These are phyloP conservation scores for Houttuynia cordata DNA, from an alignment of 164 flowering plant species.

Conservation along the genomic window DNA sequence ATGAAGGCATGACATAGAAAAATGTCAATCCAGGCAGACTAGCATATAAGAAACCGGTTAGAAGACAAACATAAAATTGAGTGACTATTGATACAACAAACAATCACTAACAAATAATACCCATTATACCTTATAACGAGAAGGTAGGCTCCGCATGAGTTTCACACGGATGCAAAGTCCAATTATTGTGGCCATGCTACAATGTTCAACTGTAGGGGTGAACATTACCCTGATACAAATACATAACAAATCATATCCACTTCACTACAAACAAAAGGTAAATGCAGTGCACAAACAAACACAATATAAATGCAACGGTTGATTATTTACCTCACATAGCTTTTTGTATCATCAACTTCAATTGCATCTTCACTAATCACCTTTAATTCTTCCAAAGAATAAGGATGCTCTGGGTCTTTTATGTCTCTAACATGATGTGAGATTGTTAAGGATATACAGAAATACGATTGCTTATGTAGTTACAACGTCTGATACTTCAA, in stretches of 20 bases:
- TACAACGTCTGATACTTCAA: neutral
- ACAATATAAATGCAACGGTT: neutral
- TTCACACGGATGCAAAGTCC: slow-evolving; percentile 78
- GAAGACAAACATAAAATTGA: neutral
- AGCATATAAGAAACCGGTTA: neutral
- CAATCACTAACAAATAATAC: slow-evolving; percentile 17
- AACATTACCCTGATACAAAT: slow-evolving; percentile 56
- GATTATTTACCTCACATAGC: slow-evolving; percentile 45
- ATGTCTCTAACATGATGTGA: slow-evolving; percentile 77
- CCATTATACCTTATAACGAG: slow-evolving; percentile 78
- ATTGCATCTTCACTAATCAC: slow-evolving; percentile 83
- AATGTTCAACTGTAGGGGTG: slow-evolving; percentile 84
- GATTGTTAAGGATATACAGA: slow-evolving; percentile 30
- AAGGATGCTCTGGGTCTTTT: slow-evolving; percentile 92
- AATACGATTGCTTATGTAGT: neutral
- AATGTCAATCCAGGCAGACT: neutral
- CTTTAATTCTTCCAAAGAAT: slow-evolving; percentile 83
- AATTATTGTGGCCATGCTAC: slow-evolving; percentile 79
- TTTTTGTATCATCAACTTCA: slow-evolving; percentile 52
- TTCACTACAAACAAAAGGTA: neutral
- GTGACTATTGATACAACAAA: neutral
- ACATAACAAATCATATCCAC: neutral
- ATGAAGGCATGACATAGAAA: neutral
- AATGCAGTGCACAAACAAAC: no score
- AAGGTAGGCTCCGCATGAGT: slow-evolving; percentile 68